A percentile compares a stretch with the other conserved stretches of the same genome.
Evolutionary conservation across 2,329 filamentous ascomycete genomes (phyloP).

Genomic region (Sclerotinia borealis): DNA sequence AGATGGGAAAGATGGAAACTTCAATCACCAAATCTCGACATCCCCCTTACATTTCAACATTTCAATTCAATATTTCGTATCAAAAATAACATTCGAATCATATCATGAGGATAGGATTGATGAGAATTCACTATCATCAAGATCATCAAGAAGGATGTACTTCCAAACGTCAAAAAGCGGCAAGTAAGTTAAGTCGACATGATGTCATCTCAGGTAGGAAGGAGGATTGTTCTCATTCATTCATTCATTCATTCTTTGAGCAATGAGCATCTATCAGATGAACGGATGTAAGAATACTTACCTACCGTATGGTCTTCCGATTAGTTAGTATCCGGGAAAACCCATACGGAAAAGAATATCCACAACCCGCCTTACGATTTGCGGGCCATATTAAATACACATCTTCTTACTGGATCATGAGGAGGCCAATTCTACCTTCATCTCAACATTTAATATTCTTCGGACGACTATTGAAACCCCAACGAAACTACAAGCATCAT

Average conservation of each 20-base stretch:
- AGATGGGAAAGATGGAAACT: not conserved
- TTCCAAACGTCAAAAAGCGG: not conserved
- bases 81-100: not conserved
- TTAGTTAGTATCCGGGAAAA: not conserved
- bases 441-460: not conserved
- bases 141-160: not conserved
- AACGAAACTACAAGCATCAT: constrained; percentile 27
- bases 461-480: constrained; percentile 23
- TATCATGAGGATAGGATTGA: not conserved
- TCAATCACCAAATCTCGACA: not conserved
- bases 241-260: not conserved
- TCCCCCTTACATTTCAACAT: not conserved
- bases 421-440: not conserved
- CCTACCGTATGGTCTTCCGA: not conserved
- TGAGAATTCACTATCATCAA: not conserved
- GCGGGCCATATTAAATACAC: not conserved
- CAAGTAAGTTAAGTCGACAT: not conserved
- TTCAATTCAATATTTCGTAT: not conserved
- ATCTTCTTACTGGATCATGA: not conserved
- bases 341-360: not conserved
- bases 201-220: not conserved
- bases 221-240: not conserved
- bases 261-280: too few species aligned
- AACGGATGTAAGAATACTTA: not conserved
- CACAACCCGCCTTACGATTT: not conserved